Percentiles rank a stretch among this genome's conserved stretches.
phyloP scores from a whole-genome alignment of 1,139 yeast species.

The Nakaseomyces uthaithaninus region DNA sequence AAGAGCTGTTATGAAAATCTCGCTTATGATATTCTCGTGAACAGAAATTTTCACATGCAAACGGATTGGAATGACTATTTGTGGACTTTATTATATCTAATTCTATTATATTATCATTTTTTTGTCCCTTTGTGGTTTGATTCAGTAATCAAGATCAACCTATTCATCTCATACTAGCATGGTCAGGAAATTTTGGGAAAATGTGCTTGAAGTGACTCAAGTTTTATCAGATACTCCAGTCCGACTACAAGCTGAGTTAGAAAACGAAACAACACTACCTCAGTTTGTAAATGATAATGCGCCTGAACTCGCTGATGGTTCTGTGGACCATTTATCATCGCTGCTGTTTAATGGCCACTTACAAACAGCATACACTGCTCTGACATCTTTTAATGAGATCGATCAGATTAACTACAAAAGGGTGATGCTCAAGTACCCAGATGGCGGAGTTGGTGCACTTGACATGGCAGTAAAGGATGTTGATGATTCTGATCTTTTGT shows the following conservation, averaged over 20 bases:
- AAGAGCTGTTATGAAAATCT: too few species aligned
- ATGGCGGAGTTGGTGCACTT: constrained; percentile 50
- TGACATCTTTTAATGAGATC: constrained; percentile 34
- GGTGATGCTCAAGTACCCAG: constrained; percentile 41
- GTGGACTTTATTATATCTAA: too few species aligned
- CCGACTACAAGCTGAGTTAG: constrained; percentile 6
- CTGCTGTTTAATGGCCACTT: constrained; percentile 55
- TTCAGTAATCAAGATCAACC: too few species aligned
- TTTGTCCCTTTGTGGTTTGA: too few species aligned
- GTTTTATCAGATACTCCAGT: constrained; percentile 11
- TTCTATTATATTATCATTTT: too few species aligned
- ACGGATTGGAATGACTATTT: too few species aligned
- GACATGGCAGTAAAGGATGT: constrained; percentile 46
- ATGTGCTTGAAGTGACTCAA: constrained; percentile 7
- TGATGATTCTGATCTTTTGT: constrained; percentile 36
- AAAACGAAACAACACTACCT: constrained; percentile 10
- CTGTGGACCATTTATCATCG: constrained; percentile 47
- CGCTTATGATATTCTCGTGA: too few species aligned
- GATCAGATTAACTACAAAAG: constrained; percentile 48
- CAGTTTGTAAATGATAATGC: constrained; percentile 32
- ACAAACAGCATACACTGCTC: constrained; percentile 53
- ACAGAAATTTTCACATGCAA: too few species aligned
- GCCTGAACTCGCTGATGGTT: constrained; percentile 37
- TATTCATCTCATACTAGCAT: too few species aligned
- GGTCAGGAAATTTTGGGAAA: constrained; percentile 3